A percentile compares a stretch with the other conserved stretches of the same genome.
These are phyloP conservation scores for Ceriops zippeliana DNA, from an alignment of 345 rosid species.

Conservation along the genomic window DNA sequence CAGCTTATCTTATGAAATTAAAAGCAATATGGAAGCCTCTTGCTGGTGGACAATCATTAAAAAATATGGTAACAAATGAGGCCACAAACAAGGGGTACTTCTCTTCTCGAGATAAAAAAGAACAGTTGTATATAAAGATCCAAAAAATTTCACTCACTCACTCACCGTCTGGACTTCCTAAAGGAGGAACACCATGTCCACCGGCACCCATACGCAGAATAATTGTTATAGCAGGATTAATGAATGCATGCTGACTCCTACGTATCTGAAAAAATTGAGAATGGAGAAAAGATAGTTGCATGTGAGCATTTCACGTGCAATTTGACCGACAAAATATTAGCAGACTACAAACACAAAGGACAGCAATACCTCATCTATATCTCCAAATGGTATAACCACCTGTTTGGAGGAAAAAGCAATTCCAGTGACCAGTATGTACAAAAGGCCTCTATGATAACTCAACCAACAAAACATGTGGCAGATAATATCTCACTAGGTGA, in stretches of 20 bases:
- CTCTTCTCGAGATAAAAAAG: not conserved
- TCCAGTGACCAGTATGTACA: not conserved
- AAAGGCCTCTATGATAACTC: not conserved
- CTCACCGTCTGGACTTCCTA: constrained; percentile 98
- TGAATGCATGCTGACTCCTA: constrained; percentile 94
- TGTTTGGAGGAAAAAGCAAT: constrained; percentile 24
- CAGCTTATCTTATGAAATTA: not conserved
- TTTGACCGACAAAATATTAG: constrained; percentile 8
- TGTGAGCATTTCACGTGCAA: constrained; percentile 14
- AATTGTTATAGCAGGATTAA: constrained; percentile 93
- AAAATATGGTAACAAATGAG: not conserved
- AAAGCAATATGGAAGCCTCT: not conserved
- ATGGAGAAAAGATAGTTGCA: not conserved
- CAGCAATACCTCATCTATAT: constrained; percentile 78
- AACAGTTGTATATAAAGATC: not conserved
- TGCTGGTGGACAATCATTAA: not conserved
- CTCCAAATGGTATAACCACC: constrained; percentile 91
- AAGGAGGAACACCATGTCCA: constrained; percentile 99
- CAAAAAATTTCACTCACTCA: constrained; percentile 25
- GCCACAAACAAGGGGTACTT: not conserved
- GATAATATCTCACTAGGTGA: not conserved
- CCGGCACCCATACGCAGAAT: constrained; percentile 98
- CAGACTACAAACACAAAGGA: constrained; percentile 12
- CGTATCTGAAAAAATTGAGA: constrained; percentile 55
- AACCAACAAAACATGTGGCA: not conserved